Conservation (phyloP, 2,329 filamentous ascomycete species). For the Hypocreales sp. region DNA sequence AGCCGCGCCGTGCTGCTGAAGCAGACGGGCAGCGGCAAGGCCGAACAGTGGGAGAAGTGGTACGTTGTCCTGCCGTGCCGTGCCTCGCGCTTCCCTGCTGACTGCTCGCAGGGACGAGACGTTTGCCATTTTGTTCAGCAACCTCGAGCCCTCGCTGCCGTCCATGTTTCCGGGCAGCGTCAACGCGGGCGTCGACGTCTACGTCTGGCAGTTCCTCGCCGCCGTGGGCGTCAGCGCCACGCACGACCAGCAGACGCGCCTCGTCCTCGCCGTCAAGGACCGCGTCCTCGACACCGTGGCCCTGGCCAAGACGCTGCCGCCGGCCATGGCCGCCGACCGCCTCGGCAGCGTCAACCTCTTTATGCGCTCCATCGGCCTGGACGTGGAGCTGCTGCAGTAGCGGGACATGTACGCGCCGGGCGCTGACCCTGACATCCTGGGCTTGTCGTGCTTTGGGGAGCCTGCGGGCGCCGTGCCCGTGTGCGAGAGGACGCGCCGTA, state of each 20-base stretch:
- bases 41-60: slow-evolving; percentile 72
- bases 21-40: slow-evolving; percentile 54
- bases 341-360: slow-evolving; percentile 92
- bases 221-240: slow-evolving; percentile 87
- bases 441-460: too few species aligned
- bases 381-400: slow-evolving; percentile 58
- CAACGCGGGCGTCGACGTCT: slow-evolving; percentile 80
- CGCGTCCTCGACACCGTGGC: slow-evolving; percentile 90
- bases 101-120: slow-evolving; percentile 45
- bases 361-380: slow-evolving; percentile 96
- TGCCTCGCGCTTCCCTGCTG: slow-evolving; percentile 9
- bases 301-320: slow-evolving; percentile 76
- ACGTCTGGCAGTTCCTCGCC: slow-evolving; percentile 95
- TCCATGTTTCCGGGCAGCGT: slow-evolving; percentile 86
- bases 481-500: too few species aligned
- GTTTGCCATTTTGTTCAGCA: slow-evolving; percentile 79
- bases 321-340: slow-evolving; percentile 69
- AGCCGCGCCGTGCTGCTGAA: slow-evolving; percentile 89
- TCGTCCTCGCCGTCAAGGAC: slow-evolving; percentile 94
- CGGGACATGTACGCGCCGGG: too few species aligned
- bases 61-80: slow-evolving; percentile 17
- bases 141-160: slow-evolving; percentile 67
- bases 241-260: slow-evolving; percentile 84
- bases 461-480: too few species aligned
- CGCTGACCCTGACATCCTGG: too few species aligned